Evolutionary conservation across 2,329 filamentous ascomycete genomes (phyloP).

Genomic region (Paramyrothecium roridum): DNA sequence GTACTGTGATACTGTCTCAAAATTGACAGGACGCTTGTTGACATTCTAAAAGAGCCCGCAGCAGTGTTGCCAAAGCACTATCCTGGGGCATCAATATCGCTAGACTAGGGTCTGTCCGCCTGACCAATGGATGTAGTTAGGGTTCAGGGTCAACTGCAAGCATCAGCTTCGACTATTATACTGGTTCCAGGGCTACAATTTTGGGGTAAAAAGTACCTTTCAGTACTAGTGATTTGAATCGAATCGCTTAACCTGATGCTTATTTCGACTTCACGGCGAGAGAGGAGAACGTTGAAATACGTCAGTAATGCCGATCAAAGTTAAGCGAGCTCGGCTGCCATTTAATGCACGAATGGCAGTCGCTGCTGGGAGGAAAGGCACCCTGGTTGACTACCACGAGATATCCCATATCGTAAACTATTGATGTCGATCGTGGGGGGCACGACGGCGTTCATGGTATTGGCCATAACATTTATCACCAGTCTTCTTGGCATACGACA

Average conservation of each 20-base stretch:
- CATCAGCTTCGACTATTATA: too few species aligned
- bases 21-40: too few species aligned
- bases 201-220: neutral
- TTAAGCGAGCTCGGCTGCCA: neutral
- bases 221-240: neutral
- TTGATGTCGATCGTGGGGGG: neutral
- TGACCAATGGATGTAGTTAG: too few species aligned
- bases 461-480: neutral
- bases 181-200: too few species aligned
- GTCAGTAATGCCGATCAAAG: neutral
- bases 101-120: too few species aligned
- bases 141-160: too few species aligned
- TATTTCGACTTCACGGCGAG: neutral
- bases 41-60: too few species aligned
- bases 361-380: neutral
- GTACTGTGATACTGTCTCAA: too few species aligned
- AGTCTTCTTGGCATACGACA: neutral
- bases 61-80: too few species aligned
- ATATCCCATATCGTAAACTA: neutral
- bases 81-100: too few species aligned
- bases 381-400: neutral
- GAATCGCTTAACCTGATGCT: neutral
- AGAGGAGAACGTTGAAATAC: neutral
- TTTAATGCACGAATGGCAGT: neutral
- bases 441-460: neutral